These are phyloP conservation scores for Cladosporium halotolerans DNA, from an alignment of 2,329 filamentous ascomycete genomes.

Conservation along the genomic window DNA sequence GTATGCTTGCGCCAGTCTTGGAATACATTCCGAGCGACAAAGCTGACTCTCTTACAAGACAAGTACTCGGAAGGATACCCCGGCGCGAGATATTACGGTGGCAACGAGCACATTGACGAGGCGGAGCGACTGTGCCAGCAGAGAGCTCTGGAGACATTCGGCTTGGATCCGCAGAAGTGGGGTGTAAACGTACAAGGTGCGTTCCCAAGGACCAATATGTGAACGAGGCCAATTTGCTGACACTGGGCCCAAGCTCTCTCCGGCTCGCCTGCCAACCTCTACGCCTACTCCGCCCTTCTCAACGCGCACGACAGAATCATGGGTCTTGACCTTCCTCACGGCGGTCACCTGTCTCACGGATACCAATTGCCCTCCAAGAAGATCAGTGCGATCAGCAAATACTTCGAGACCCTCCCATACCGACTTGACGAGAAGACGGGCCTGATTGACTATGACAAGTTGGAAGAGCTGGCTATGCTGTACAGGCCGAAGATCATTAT, in stretches of 20 bases:
- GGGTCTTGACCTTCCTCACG: slow-evolving; percentile 91
- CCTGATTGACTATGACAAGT: slow-evolving; percentile 87
- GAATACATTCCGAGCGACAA: not conserved
- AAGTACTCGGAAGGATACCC: slow-evolving; percentile 99
- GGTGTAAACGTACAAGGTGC: slow-evolving; percentile 90
- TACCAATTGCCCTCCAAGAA: slow-evolving; percentile 96
- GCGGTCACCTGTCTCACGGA: slow-evolving; percentile 90
- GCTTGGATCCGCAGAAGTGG: slow-evolving; percentile 79
- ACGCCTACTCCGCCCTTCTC: slow-evolving; percentile 97
- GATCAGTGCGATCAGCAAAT: slow-evolving; percentile 98
- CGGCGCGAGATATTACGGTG: slow-evolving; percentile 91
- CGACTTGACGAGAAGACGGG: slow-evolving; percentile 84
- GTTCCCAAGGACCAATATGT: slow-evolving; percentile 25
- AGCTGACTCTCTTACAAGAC: slow-evolving; percentile 37
- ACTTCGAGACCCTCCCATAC: slow-evolving; percentile 97
- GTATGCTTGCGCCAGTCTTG: slow-evolving; percentile 40
- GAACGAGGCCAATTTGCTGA: slow-evolving; percentile 8
- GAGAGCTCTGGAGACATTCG: slow-evolving; percentile 81
- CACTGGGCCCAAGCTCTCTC: slow-evolving; percentile 22
- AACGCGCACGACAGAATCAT: slow-evolving; percentile 92
- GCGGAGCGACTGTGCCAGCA: slow-evolving; percentile 85
- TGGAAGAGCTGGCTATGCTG: slow-evolving; percentile 78
- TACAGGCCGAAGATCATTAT: slow-evolving; percentile 96
- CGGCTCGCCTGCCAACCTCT: slow-evolving; percentile 91
- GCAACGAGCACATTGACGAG: slow-evolving; percentile 92